Evolutionary conservation across 805 yeast genomes (phyloP).

Genomic region (Wickerhamiella bombiphila): DNA sequence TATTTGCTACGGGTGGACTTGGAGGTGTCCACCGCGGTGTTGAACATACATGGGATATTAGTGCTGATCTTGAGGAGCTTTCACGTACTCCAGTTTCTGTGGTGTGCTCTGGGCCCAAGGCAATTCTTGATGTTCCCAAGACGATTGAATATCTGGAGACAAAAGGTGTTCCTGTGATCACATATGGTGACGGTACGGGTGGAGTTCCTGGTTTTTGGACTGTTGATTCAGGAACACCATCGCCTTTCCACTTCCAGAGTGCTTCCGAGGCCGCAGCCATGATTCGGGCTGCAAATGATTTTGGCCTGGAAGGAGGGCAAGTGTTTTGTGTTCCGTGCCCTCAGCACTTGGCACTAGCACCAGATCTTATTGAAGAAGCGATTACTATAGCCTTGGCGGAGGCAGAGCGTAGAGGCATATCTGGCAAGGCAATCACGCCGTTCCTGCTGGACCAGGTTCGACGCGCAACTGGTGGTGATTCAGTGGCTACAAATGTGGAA

Average conservation of each 20-base stretch:
- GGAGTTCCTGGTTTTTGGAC: conserved; percentile 70
- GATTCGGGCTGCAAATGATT: conserved; percentile 30
- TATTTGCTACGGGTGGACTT: conserved; percentile 85
- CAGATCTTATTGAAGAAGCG: conserved; percentile 35
- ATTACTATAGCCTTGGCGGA: conserved; percentile 44
- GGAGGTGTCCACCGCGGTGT: conserved; percentile 86
- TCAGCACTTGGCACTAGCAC: conserved; percentile 39
- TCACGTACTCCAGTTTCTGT: conserved; percentile 74
- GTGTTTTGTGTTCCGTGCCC: conserved; percentile 81
- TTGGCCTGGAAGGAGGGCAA: conserved; percentile 51
- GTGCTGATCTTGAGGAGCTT: conserved; percentile 78
- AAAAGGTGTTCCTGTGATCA: conserved; percentile 76
- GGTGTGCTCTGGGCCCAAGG: conserved; percentile 87
- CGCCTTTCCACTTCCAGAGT: conserved; percentile 50
- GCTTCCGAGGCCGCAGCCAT: conserved; percentile 48
- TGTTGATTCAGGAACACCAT: conserved; percentile 53
- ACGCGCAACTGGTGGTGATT: conserved; percentile 49
- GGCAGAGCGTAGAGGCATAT: conserved; percentile 38
- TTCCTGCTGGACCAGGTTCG: conserved; percentile 54
- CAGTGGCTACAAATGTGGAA: conserved; percentile 54
- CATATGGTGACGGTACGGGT: conserved; percentile 36
- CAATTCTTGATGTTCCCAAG: conserved; percentile 62
- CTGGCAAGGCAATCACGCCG: conserved; percentile 71
- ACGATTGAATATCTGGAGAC: conserved; percentile 83
- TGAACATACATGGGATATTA: conserved; percentile 58